phyloP scores from a whole-genome alignment of 2,329 filamentous ascomycete genomes.

The Phialophora expanda region DNA sequence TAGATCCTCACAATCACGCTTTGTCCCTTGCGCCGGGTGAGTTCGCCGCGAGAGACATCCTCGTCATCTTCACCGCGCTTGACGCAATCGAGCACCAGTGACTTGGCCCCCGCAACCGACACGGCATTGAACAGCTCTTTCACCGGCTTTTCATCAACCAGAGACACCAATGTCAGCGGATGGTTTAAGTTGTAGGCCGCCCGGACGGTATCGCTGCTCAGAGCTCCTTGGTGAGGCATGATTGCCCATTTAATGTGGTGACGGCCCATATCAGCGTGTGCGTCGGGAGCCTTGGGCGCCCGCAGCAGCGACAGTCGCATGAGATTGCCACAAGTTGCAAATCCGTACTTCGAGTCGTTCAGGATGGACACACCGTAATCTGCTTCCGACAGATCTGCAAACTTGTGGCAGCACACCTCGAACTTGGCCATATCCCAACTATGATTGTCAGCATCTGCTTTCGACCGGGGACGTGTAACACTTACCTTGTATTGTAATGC shows the following conservation, averaged over 20 bases:
- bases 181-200: conserved; percentile 92
- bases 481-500: conserved; percentile 89
- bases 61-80: conserved; percentile 92
- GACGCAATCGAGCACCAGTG: conserved; percentile 82
- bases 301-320: conserved; percentile 89
- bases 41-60: conserved; percentile 64
- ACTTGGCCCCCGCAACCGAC: conserved; percentile 67
- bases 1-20: conserved; percentile 86
- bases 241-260: conserved; percentile 91
- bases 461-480: conserved; percentile 19
- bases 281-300: conserved; percentile 89
- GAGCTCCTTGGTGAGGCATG: conserved; percentile 75
- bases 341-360: conserved; percentile 96
- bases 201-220: conserved; percentile 75
- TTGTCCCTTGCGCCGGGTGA: conserved; percentile 69
- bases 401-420: conserved; percentile 94
- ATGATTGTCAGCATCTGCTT: conserved; percentile 27
- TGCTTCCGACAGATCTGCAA: conserved; percentile 85
- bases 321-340: conserved; percentile 83
- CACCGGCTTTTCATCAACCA: conserved; percentile 30
- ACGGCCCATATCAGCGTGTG: conserved; percentile 88
- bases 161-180: conserved; percentile 60
- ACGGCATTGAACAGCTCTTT: conserved; percentile 59
- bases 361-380: conserved; percentile 90
- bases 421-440: conserved; percentile 98